A percentile compares a stretch with the other conserved stretches of the same genome.
phyloP scores from a whole-genome alignment of 1,284 basidiomycete genomes.

The Volvariella volvacea region DNA sequence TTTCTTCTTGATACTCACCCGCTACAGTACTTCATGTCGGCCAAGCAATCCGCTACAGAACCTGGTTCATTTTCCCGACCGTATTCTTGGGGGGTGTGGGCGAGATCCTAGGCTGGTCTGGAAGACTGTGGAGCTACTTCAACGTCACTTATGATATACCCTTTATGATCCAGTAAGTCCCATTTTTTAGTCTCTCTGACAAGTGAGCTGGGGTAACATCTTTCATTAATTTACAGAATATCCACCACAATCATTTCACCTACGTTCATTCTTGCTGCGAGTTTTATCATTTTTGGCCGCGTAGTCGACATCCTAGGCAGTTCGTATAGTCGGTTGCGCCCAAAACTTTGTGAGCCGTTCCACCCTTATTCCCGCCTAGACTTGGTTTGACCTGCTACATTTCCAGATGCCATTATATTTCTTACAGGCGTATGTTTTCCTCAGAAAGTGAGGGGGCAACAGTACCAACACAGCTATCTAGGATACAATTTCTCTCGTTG shows the following conservation, averaged over 20 bases:
- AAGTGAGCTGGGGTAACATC: not conserved
- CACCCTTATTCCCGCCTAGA: not conserved
- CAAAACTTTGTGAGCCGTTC: constrained; percentile 34
- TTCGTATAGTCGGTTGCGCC: constrained; percentile 37
- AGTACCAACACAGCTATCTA: constrained; percentile 11
- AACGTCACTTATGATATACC: constrained; percentile 10
- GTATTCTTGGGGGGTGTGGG: constrained; percentile 39
- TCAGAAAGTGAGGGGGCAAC: too few species aligned
- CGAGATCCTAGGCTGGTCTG: constrained; percentile 46
- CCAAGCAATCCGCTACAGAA: constrained; percentile 35
- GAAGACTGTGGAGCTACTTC: constrained; percentile 27
- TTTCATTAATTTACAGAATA: constrained; percentile 14
- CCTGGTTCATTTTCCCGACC: constrained; percentile 50
- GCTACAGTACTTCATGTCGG: constrained; percentile 30
- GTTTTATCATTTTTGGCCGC: constrained; percentile 45
- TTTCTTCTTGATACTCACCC: too few species aligned
- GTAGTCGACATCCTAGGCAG: constrained; percentile 35
- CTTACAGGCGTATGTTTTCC: constrained; percentile 31
- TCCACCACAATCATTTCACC: constrained; percentile 32
- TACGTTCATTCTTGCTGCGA: constrained; percentile 45
- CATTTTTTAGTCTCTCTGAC: not conserved
- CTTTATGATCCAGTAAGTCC: constrained; percentile 16
- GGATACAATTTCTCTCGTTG: constrained; percentile 44
- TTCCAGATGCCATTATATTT: constrained; percentile 41
- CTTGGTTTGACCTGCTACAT: too few species aligned